Evolutionary conservation across 441 rosid species (phyloP).

Genomic region (Syzygium syzygioides): DNA sequence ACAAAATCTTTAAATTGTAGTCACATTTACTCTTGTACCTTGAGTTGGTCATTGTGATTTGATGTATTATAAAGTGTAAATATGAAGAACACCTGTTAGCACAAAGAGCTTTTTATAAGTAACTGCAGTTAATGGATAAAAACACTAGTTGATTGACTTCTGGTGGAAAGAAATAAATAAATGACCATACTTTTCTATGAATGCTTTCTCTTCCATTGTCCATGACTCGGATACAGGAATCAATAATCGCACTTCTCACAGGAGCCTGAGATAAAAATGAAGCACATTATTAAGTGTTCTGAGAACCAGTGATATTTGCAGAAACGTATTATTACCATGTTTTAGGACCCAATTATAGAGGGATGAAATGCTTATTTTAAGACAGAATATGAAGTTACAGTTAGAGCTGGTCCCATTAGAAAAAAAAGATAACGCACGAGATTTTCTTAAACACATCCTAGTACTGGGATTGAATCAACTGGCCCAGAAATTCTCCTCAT

Average conservation of each 20-base stretch:
- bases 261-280: constrained; percentile 39
- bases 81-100: constrained; percentile 79
- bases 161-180: not conserved
- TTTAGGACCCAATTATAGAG: not conserved
- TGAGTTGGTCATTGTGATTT: constrained; percentile 89
- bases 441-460: not conserved
- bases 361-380: not conserved
- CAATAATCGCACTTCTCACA: constrained; percentile 77
- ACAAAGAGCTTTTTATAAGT: constrained; percentile 7
- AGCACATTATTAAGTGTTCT: not conserved
- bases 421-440: not conserved
- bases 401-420: not conserved
- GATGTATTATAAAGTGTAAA: constrained; percentile 84
- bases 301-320: not conserved
- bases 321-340: not conserved
- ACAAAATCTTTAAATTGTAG: not conserved
- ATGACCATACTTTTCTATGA: constrained; percentile 62
- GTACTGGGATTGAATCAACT: not conserved
- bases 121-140: not conserved
- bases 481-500: not conserved
- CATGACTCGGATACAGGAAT: constrained; percentile 87
- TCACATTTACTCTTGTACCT: constrained; percentile 51
- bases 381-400: not conserved
- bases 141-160: not conserved
- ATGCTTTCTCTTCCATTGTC: constrained; percentile 97